Conservation (phyloP, 352 stramenopile species). For the Phytophthora lateralis region DNA sequence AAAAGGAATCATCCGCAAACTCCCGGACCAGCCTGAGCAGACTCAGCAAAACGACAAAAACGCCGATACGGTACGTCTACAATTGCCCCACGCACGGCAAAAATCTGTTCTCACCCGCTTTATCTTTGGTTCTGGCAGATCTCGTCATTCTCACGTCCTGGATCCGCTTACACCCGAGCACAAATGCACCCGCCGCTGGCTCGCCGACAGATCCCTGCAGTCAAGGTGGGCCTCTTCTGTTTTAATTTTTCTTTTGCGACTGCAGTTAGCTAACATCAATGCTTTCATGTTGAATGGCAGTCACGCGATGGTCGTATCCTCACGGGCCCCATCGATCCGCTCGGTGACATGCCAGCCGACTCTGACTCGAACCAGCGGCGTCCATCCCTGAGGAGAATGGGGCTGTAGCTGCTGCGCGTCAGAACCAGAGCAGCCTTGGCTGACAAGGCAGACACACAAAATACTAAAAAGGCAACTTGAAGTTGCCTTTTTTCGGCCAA, state of each 20-base stretch:
- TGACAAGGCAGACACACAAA: background rate
- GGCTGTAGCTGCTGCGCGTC: conserved; percentile 31
- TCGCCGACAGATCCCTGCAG: conserved; percentile 44
- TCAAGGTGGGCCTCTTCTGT: conserved; percentile 41
- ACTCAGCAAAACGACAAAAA: conserved; percentile 44
- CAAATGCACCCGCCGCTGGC: conserved; percentile 59
- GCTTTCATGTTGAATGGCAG: conserved; percentile 18
- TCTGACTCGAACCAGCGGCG: conserved; percentile 57
- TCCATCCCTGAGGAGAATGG: conserved; percentile 65
- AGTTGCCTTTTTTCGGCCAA: conserved; percentile 20
- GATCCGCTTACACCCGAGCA: conserved; percentile 70
- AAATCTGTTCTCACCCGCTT: background rate
- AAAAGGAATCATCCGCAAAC: conserved; percentile 75
- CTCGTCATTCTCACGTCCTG: conserved; percentile 74
- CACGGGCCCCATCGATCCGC: conserved; percentile 60
- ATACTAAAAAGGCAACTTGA: conserved; percentile 8
- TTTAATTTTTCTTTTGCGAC: background rate
- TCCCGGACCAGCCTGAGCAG: conserved; percentile 59
- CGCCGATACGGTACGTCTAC: conserved; percentile 44
- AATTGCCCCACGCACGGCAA: background rate
- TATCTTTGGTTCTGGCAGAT: conserved; percentile 40
- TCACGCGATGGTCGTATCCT: conserved; percentile 49
- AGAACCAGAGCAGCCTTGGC: background rate
- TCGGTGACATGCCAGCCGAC: conserved; percentile 50
- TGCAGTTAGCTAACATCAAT: background rate